Evolutionary conservation across 2,329 filamentous ascomycete species (phyloP).

Genomic region (Trichophyton verrucosum): DNA sequence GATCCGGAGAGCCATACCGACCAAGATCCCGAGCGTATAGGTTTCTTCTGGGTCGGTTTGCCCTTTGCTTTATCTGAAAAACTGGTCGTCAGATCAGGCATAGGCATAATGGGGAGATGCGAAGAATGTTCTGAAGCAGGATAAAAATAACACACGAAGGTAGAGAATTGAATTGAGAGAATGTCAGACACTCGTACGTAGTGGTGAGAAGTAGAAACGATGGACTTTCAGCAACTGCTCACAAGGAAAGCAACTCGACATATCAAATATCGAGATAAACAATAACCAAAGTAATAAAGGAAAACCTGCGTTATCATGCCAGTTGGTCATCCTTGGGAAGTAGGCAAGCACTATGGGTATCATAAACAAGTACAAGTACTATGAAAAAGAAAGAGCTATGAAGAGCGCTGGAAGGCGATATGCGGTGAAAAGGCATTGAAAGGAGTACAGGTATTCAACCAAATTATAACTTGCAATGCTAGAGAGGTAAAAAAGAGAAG

Average conservation of each 20-base stretch:
- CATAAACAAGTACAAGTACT: neutral
- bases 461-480: neutral
- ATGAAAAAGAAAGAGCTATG: neutral
- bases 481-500: neutral
- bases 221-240: neutral
- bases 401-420: neutral
- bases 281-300: no score
- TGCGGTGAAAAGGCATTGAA: neutral
- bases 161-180: neutral
- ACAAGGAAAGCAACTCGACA: neutral
- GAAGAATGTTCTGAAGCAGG: neutral
- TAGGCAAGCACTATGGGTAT: neutral
- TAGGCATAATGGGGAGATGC: neutral
- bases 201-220: neutral
- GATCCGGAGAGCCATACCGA: slow-evolving; percentile 10
- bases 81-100: neutral
- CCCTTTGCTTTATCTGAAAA: neutral
- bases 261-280: neutral
- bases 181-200: neutral
- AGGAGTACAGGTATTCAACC: neutral
- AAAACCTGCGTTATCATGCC: neutral
- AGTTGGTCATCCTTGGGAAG: neutral
- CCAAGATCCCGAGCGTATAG: slow-evolving; percentile 12
- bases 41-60: neutral
- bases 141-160: neutral